phyloP scores from a whole-genome alignment of 2,329 filamentous ascomycete species.

The Cercospora sp. region DNA sequence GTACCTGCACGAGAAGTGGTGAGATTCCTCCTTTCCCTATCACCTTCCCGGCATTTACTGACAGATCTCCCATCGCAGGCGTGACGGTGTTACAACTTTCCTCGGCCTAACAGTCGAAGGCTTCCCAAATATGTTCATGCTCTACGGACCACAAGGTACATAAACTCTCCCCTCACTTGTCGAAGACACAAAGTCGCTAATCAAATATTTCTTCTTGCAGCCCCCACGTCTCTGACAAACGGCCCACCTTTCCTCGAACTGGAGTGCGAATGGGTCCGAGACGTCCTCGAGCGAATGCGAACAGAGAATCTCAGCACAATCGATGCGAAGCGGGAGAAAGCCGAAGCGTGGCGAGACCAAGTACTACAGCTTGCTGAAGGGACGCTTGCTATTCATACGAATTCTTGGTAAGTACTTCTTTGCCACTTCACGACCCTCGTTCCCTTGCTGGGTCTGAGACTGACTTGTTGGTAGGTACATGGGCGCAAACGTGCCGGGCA shows the following conservation, averaged over 20 bases:
- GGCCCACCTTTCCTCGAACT: conserved; percentile 47
- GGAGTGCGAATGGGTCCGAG: conserved; percentile 49
- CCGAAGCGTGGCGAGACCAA: neutral
- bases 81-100: conserved; percentile 41
- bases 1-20: neutral
- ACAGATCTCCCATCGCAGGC: neutral
- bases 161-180: too few species aligned
- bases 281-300: conserved; percentile 43
- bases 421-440: too few species aligned
- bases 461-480: neutral
- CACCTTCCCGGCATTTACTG: neutral
- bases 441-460: neutral
- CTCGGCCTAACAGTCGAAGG: conserved; percentile 38
- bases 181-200: too few species aligned
- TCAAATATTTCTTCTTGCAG: neutral
- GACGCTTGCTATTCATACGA: neutral
- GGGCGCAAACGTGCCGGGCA: neutral
- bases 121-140: conserved; percentile 42
- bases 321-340: neutral
- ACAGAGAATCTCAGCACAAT: conserved; percentile 39
- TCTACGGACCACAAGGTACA: conserved; percentile 18
- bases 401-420: neutral
- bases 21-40: neutral
- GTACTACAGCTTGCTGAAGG: neutral
- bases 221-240: conserved; percentile 45